Evolutionary conservation across 495 filamentous ascomycete species (phyloP).

Genomic region (Penicillium waksmanii): DNA sequence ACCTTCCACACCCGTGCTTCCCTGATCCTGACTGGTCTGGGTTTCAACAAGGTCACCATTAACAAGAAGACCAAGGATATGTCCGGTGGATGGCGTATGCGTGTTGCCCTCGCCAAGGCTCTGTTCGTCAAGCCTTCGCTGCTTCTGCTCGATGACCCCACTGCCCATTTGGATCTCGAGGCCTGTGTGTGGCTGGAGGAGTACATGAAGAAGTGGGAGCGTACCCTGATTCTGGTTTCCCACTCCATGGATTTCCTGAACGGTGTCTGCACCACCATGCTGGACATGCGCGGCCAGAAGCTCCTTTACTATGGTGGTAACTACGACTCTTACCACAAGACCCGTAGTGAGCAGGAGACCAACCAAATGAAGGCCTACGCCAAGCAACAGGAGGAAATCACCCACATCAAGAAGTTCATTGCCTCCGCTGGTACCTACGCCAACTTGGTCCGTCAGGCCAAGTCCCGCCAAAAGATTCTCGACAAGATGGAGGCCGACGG

Average conservation of each 20-base stretch:
- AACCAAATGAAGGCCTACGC: conserved; percentile 99
- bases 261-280: conserved; percentile 98
- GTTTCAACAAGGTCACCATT: conserved; percentile 97
- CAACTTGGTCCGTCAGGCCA: conserved; percentile 98
- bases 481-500: conserved; percentile 99
- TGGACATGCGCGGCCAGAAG: conserved; percentile 91
- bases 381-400: conserved; percentile 99
- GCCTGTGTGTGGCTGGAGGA: conserved; percentile 99
- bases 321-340: conserved; percentile 99
- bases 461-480: conserved; percentile 98
- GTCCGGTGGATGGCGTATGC: conserved; percentile 99
- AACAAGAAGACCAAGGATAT: conserved; percentile 99
- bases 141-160: conserved; percentile 96
- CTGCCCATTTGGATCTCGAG: conserved; percentile 98
- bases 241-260: conserved; percentile 99
- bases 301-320: conserved; percentile 99
- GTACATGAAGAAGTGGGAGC: conserved; percentile 99
- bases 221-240: conserved; percentile 95
- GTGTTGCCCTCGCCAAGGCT: conserved; percentile 95
- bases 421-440: conserved; percentile 99
- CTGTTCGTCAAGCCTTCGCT: conserved; percentile 98
- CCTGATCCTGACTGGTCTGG: conserved; percentile 96
- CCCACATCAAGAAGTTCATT: conserved; percentile 99
- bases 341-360: conserved; percentile 87
- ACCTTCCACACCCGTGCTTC: conserved; percentile 98